Evolutionary conservation across 2,329 filamentous ascomycete species (phyloP).

Genomic region (Dactylonectria estremocensis): DNA sequence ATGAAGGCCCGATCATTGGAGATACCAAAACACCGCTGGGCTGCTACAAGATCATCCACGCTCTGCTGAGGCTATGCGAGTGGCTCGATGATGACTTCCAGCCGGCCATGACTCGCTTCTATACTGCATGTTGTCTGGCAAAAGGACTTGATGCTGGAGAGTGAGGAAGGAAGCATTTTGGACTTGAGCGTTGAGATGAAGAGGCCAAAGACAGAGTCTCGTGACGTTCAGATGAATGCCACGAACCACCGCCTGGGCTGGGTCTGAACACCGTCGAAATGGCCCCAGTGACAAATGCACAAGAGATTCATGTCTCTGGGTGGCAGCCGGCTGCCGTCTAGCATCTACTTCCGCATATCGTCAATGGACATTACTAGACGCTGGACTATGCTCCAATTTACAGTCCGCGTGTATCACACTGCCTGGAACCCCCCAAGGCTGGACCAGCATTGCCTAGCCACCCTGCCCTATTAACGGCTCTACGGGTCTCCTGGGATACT

Average conservation of each 20-base stretch:
- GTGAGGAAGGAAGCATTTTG: not conserved
- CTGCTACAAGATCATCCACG: conserved; percentile 5
- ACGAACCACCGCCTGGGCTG: not conserved
- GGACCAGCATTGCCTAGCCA: not conserved
- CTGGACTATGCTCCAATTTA: not conserved
- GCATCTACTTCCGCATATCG: not conserved
- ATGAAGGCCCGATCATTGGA: conserved; percentile 7
- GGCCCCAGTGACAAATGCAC: not conserved
- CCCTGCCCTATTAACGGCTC: not conserved
- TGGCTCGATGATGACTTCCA: conserved; percentile 1
- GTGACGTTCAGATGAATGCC: not conserved
- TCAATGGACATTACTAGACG: not conserved
- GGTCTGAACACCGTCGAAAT: no score
- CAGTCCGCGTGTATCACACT: not conserved
- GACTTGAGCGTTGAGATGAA: not conserved
- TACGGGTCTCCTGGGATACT: not conserved
- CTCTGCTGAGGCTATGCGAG: not conserved
- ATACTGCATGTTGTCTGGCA: not conserved
- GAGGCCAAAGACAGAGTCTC: not conserved
- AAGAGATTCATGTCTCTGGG: not conserved
- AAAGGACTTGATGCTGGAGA: not conserved
- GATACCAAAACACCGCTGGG: conserved; percentile 1
- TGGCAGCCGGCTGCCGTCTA: not conserved
- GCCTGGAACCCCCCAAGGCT: not conserved
- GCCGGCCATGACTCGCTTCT: not conserved